Percentiles rank a stretch among this genome's conserved stretches.
Evolutionary conservation across 1,139 yeast species (phyloP).

Genomic region (Candida neerlandica): DNA sequence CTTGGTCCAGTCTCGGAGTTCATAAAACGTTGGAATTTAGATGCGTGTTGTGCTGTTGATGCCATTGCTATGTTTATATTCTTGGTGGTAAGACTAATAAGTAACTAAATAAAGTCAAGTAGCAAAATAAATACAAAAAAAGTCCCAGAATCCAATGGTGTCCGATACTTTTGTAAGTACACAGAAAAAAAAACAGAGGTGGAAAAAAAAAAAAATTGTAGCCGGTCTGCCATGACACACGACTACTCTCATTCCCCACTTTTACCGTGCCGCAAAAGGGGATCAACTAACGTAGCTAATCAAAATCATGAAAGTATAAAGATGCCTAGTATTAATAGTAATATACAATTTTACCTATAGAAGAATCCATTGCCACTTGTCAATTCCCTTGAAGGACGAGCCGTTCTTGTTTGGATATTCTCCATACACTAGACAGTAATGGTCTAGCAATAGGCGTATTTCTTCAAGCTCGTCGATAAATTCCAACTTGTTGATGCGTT

Average conservation of each 20-base stretch:
- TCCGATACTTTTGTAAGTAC: not conserved
- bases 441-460: constrained; percentile 68
- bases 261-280: too few relatives aligned
- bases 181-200: too few relatives aligned
- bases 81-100: not conserved
- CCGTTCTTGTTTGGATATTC: constrained; percentile 16
- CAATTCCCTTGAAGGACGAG: constrained; percentile 11
- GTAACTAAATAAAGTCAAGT: too few relatives aligned
- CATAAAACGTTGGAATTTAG: constrained; percentile 71
- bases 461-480: constrained; percentile 91
- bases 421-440: constrained; percentile 57
- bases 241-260: too few relatives aligned
- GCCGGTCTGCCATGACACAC: not conserved
- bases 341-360: not conserved
- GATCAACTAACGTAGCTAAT: too few relatives aligned
- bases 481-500: constrained; percentile 64
- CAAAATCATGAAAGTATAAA: constrained; percentile 38
- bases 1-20: constrained; percentile 92
- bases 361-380: constrained; percentile 17
- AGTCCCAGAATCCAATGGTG: too few relatives aligned
- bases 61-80: constrained; percentile 31
- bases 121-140: too few relatives aligned
- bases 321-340: not conserved
- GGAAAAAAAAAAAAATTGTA: not conserved
- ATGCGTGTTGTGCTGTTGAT: constrained; percentile 47